phyloP scores from a whole-genome alignment of 2,329 filamentous ascomycete genomes.

The Chlorencoelia australis region DNA sequence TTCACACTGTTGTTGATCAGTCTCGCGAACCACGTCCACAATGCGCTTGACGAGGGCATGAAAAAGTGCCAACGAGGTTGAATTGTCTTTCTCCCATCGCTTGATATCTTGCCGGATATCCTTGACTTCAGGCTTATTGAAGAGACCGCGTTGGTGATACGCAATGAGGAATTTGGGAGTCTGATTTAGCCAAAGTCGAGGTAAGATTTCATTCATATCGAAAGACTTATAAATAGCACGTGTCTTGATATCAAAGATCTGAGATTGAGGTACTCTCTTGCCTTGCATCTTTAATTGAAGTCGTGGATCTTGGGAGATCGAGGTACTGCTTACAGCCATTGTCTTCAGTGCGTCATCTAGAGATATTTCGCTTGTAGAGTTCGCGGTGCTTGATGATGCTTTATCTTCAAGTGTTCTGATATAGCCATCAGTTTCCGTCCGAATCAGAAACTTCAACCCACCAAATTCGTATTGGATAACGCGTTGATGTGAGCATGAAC shows the following conservation, averaged over 20 bases:
- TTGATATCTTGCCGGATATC: constrained; percentile 9
- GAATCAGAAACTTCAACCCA: constrained; percentile 39
- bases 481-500: constrained; percentile 52
- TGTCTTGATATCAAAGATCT: constrained; percentile 33
- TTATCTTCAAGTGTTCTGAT: constrained; percentile 15
- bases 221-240: constrained; percentile 24
- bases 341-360: constrained; percentile 14
- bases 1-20: constrained; percentile 8
- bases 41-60: constrained; percentile 18
- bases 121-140: constrained; percentile 24
- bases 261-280: constrained; percentile 25
- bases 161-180: constrained; percentile 42
- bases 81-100: constrained; percentile 14
- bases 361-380: neutral
- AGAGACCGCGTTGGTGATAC: constrained; percentile 35
- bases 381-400: too few relatives aligned
- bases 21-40: constrained; percentile 15
- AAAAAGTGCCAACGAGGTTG: constrained; percentile 10
- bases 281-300: constrained; percentile 24
- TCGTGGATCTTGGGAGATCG: constrained; percentile 29
- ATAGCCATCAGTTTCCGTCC: constrained; percentile 52
- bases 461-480: constrained; percentile 49
- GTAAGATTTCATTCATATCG: constrained; percentile 29
- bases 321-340: constrained; percentile 17
- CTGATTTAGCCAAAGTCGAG: constrained; percentile 40